phyloP scores from a whole-genome alignment of 2,329 filamentous ascomycete species.

The Aschersonia sp. region DNA sequence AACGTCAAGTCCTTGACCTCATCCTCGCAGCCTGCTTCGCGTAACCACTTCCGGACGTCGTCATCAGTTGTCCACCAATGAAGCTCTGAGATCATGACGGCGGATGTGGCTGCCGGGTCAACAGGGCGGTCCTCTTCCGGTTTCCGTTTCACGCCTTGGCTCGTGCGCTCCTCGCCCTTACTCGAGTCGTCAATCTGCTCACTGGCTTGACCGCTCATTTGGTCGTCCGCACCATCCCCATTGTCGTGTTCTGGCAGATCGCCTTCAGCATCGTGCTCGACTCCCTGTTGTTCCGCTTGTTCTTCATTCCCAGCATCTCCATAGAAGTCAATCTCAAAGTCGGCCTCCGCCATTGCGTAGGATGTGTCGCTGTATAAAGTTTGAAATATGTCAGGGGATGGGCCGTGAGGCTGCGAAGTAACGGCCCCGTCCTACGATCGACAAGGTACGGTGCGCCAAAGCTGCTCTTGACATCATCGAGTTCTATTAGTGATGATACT shows the following conservation, averaged over 20 bases:
- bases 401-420: not conserved
- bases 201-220: slow-evolving; percentile 12
- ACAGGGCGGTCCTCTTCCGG: slow-evolving; percentile 43
- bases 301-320: slow-evolving; percentile 40
- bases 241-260: slow-evolving; percentile 17
- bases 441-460: not conserved
- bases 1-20: slow-evolving; percentile 90
- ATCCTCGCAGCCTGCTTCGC: slow-evolving; percentile 63
- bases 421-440: not conserved
- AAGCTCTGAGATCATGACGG: slow-evolving; percentile 75
- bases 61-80: slow-evolving; percentile 98
- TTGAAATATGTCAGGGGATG: too few species aligned
- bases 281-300: slow-evolving; percentile 15
- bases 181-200: slow-evolving; percentile 13
- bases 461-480: not conserved
- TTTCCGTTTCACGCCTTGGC: slow-evolving; percentile 45
- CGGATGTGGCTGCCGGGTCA: slow-evolving; percentile 47
- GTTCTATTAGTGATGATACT: slow-evolving; percentile 1
- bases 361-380: not conserved
- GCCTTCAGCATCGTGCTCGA: slow-evolving; percentile 21
- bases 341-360: slow-evolving; percentile 48
- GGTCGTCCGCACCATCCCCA: slow-evolving; percentile 24
- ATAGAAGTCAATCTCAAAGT: slow-evolving; percentile 61
- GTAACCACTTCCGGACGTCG: slow-evolving; percentile 77
- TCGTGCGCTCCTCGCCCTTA: slow-evolving; percentile 8